These are phyloP conservation scores for Phytomonas sp. DNA, from an alignment of 208 protist genomes.

Conservation along the genomic window DNA sequence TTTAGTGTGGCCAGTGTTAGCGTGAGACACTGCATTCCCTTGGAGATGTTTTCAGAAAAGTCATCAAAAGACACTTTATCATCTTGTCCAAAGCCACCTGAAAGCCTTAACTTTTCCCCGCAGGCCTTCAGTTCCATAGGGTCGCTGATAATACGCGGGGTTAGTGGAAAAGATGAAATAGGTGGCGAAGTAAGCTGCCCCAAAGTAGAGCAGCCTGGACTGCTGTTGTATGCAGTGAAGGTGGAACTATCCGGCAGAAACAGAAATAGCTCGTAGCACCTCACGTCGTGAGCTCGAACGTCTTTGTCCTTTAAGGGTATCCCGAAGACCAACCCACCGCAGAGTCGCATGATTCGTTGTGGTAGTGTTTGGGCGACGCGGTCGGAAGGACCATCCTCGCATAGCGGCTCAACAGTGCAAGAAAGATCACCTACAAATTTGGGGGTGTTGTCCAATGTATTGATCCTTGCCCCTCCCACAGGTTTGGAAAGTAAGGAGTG, in stretches of 20 bases:
- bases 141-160: constrained; percentile 50
- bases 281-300: constrained; percentile 30
- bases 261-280: constrained; percentile 69
- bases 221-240: constrained; percentile 44
- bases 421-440: constrained; percentile 45
- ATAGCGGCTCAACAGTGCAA: constrained; percentile 54
- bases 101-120: constrained; percentile 45
- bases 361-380: constrained; percentile 25
- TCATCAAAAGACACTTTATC: constrained; percentile 35
- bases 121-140: constrained; percentile 46
- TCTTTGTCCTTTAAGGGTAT: constrained; percentile 17
- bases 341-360: constrained; percentile 70
- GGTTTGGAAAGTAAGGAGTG: background rate
- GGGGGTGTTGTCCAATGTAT: background rate
- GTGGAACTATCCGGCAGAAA: constrained; percentile 49
- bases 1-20: constrained; percentile 65
- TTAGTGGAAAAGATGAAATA: constrained; percentile 55
- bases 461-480: background rate
- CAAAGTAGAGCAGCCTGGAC: constrained; percentile 46
- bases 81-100: constrained; percentile 37
- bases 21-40: constrained; percentile 33
- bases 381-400: constrained; percentile 34
- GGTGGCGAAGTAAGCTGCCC: constrained; percentile 54
- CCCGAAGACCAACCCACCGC: constrained; percentile 47
- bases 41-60: background rate